Evolutionary conservation across 495 filamentous ascomycete genomes (phyloP).

Genomic region (Hypoxylon fragiforme): DNA sequence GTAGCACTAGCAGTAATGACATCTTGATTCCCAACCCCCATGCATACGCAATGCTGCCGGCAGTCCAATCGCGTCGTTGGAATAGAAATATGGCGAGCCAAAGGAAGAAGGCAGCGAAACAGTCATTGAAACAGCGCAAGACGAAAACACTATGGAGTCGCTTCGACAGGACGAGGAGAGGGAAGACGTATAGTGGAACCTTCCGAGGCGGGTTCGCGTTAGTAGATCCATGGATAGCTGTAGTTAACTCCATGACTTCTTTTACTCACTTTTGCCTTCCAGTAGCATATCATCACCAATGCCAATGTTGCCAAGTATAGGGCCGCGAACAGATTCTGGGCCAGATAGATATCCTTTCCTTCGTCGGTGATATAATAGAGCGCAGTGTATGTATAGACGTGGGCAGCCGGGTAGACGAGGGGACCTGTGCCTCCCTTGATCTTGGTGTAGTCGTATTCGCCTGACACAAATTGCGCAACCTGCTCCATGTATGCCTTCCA

Average conservation of each 20-base stretch:
- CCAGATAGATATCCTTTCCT: constrained; percentile 74
- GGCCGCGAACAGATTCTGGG: constrained; percentile 76
- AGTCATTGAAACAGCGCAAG: constrained; percentile 93
- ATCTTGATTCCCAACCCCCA: constrained; percentile 89
- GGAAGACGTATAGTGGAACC: constrained; percentile 88
- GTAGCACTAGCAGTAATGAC: constrained; percentile 80
- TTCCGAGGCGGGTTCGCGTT: constrained; percentile 33
- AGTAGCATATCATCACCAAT: constrained; percentile 82
- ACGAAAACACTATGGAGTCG: constrained; percentile 91
- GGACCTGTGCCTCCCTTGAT: constrained; percentile 91
- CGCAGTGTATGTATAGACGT: constrained; percentile 85
- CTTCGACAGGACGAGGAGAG: constrained; percentile 86
- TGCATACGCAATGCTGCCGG: constrained; percentile 73
- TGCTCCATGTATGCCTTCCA: constrained; percentile 98
- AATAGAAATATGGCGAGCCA: constrained; percentile 78
- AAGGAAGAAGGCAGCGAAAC: constrained; percentile 78
- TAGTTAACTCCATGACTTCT: not conserved
- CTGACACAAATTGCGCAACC: constrained; percentile 71
- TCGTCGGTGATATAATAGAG: constrained; percentile 77
- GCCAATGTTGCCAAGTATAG: constrained; percentile 76
- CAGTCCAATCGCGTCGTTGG: constrained; percentile 69
- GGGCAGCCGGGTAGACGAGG: constrained; percentile 89
- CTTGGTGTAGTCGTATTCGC: constrained; percentile 84
- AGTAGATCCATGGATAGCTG: constrained; percentile 6
- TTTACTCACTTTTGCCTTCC: constrained; percentile 62